Percentiles rank a stretch among this genome's conserved stretches.
Evolutionary conservation across 2,329 filamentous ascomycete genomes (phyloP).

Genomic region (Thermothelomyces thermophilus): DNA sequence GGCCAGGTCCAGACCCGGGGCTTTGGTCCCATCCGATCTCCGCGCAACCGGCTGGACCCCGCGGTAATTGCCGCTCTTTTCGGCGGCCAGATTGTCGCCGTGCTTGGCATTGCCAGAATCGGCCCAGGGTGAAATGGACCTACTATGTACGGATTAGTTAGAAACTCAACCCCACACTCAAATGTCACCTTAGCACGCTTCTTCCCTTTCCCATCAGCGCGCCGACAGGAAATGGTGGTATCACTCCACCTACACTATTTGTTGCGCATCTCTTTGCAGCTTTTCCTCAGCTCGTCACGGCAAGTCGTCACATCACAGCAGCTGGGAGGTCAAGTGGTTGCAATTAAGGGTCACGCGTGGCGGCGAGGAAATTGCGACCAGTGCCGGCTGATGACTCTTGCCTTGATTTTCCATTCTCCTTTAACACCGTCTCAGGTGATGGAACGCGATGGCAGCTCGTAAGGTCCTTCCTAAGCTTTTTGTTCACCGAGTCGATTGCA

Average conservation of each 20-base stretch:
- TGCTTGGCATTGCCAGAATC: constrained; percentile 3
- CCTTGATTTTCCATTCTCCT: neutral
- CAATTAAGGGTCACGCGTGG: constrained; percentile 14
- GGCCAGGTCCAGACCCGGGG: neutral
- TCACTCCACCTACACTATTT: neutral
- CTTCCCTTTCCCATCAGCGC: no score
- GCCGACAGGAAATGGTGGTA: neutral
- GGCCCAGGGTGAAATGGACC: no score
- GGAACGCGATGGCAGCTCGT: neutral
- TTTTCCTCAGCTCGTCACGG: neutral
- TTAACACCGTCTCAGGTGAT: neutral
- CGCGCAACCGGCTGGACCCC: no score
- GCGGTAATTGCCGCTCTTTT: neutral
- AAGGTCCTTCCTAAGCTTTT: neutral
- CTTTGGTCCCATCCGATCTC: neutral
- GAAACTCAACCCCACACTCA: no score
- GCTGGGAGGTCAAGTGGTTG: neutral
- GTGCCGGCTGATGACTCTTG: constrained; percentile 1
- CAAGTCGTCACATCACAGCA: constrained; percentile 4
- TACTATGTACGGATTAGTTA: no score
- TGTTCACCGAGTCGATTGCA: no score
- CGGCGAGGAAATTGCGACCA: constrained; percentile 10
- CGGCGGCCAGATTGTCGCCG: neutral
- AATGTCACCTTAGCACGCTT: no score
- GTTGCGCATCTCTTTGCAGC: neutral